These are phyloP conservation scores for Trichophyton mentagrophytes DNA, from an alignment of 2,329 filamentous ascomycete species.

Conservation along the genomic window DNA sequence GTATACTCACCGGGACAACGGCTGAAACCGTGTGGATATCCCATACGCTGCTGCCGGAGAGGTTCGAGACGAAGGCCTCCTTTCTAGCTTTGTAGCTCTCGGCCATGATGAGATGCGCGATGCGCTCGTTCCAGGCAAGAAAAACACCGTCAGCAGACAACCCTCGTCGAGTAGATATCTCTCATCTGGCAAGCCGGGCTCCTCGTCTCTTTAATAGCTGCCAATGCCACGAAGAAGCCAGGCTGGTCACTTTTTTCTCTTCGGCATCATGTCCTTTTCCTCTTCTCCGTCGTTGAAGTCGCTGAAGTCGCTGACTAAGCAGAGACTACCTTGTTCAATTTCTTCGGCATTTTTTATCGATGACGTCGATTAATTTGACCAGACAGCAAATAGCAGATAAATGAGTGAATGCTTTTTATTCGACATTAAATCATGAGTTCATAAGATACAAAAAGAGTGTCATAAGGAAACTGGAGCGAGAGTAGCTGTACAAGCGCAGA, in stretches of 20 bases:
- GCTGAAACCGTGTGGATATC: conserved; percentile 82
- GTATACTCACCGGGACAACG: conserved; percentile 61
- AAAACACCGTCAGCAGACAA: background rate
- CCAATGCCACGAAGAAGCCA: background rate
- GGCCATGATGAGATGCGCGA: conserved; percentile 15
- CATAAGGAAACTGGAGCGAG: background rate
- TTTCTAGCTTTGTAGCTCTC: conserved; percentile 76
- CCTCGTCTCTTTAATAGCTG: background rate
- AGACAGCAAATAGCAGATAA: background rate
- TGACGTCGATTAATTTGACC: too few relatives aligned
- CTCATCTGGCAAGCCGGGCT: background rate
- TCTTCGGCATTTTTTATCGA: background rate
- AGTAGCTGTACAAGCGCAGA: background rate
- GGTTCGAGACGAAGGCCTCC: conserved; percentile 88
- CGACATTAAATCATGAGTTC: background rate
- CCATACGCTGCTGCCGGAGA: conserved; percentile 65
- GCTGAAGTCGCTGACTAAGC: background rate
- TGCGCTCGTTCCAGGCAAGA: background rate
- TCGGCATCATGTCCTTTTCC: background rate
- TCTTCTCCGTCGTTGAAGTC: background rate
- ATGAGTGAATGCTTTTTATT: background rate
- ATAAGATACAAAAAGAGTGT: background rate
- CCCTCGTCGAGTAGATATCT: background rate
- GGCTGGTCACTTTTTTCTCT: background rate
- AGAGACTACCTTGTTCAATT: background rate